Evolutionary conservation across 2,329 filamentous ascomycete genomes (phyloP).

Genomic region (Coniochaeta sp.): DNA sequence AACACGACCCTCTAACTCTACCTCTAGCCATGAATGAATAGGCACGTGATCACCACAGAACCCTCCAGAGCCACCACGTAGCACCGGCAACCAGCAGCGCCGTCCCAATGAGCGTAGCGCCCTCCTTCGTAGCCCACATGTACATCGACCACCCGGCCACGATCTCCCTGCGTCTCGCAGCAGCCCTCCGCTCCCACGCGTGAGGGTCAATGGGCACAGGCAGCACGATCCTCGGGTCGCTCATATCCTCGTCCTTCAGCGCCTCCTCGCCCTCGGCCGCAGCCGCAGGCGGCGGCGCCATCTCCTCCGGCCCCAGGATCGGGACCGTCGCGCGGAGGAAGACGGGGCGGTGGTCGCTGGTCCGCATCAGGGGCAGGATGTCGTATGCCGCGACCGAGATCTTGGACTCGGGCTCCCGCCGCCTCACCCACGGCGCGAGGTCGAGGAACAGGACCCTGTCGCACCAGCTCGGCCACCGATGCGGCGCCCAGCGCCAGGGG

Average conservation of each 20-base stretch:
- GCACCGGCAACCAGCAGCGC: slow-evolving; percentile 29
- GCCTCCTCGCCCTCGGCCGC: neutral
- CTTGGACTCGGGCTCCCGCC: slow-evolving; percentile 7
- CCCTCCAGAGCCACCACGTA: slow-evolving; percentile 33
- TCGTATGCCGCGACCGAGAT: slow-evolving; percentile 56
- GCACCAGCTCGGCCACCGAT: slow-evolving; percentile 90
- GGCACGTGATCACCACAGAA: neutral
- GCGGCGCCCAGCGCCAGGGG: slow-evolving; percentile 67
- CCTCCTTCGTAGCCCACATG: slow-evolving; percentile 45
- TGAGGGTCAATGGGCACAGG: slow-evolving; percentile 47
- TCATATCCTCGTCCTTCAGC: slow-evolving; percentile 3
- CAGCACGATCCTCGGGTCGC: slow-evolving; percentile 36
- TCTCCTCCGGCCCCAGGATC: slow-evolving; percentile 35
- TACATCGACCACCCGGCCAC: slow-evolving; percentile 48
- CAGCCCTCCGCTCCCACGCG: slow-evolving; percentile 43
- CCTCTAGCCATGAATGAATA: too few relatives aligned
- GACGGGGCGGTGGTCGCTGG: slow-evolving; percentile 84
- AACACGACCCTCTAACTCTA: too few relatives aligned
- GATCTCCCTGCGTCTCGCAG: slow-evolving; percentile 37
- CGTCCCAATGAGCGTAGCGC: slow-evolving; percentile 36
- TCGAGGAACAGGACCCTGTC: slow-evolving; percentile 80
- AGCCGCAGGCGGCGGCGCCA: slow-evolving; percentile 20
- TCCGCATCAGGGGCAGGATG: slow-evolving; percentile 69
- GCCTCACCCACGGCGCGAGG: slow-evolving; percentile 42
- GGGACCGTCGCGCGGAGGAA: slow-evolving; percentile 64